These are phyloP conservation scores for Podospora tetraspora DNA, from an alignment of 495 filamentous ascomycete genomes.

Conservation along the genomic window DNA sequence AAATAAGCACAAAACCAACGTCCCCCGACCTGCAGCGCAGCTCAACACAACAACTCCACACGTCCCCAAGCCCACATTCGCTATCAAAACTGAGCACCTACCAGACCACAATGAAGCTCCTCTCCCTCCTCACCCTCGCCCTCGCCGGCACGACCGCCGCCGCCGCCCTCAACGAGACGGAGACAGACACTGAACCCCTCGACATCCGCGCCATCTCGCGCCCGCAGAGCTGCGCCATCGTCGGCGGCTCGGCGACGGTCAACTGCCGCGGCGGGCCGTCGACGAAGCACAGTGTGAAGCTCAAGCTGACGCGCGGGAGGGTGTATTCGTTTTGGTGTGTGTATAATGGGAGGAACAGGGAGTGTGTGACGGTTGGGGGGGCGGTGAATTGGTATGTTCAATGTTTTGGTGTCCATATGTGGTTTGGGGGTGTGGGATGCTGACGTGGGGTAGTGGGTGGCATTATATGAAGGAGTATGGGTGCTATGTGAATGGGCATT, in stretches of 20 bases:
- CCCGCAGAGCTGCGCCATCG: not conserved
- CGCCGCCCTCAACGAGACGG: not conserved
- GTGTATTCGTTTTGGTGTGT: not conserved
- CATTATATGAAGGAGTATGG: not conserved
- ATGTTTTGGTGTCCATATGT: too few relatives aligned
- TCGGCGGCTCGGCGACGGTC: not conserved
- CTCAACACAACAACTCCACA: not conserved
- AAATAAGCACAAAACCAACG: not conserved
- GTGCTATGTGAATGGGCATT: conserved; percentile 4
- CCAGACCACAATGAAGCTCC: not conserved
- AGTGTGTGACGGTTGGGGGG: not conserved
- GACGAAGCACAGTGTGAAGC: not conserved
- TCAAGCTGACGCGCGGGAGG: not conserved
- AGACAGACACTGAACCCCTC: not conserved
- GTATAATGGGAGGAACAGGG: not conserved
- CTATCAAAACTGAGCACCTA: too few relatives aligned
- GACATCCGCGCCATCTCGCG: not conserved
- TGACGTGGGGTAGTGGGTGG: not conserved
- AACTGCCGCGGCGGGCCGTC: not conserved
- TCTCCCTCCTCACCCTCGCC: not conserved
- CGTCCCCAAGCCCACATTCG: too few relatives aligned
- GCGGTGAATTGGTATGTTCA: not conserved
- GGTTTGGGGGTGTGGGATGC: not conserved
- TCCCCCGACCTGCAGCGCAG: not conserved
- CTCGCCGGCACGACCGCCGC: not conserved